Percentiles rank a stretch among this genome's conserved stretches.
phyloP scores from a whole-genome alignment of 805 yeast genomes.

The Saccharomycopsis guyanensis region DNA sequence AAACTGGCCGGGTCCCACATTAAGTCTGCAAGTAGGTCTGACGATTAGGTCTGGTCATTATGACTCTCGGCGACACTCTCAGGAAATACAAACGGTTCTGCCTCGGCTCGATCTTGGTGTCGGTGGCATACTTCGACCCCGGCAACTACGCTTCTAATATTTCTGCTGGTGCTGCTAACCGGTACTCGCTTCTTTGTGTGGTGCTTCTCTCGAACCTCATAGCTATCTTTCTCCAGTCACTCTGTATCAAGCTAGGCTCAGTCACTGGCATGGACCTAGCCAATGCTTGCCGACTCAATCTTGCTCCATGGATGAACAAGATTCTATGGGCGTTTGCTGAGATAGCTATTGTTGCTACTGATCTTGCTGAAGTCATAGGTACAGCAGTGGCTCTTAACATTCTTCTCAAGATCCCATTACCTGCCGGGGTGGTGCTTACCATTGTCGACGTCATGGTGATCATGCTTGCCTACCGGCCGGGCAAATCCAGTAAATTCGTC shows the following conservation, averaged over 20 bases:
- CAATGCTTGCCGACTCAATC: slow-evolving; percentile 66
- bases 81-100: slow-evolving; percentile 57
- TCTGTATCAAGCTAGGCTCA: slow-evolving; percentile 80
- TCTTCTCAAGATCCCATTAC: slow-evolving; percentile 62
- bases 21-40: too few species aligned
- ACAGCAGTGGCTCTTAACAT: slow-evolving; percentile 83
- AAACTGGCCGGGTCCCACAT: too few species aligned
- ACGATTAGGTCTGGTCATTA: too few species aligned
- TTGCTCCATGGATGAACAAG: slow-evolving; percentile 61
- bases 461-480: slow-evolving; percentile 70
- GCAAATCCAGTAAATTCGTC: slow-evolving; percentile 64
- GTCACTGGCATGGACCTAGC: slow-evolving; percentile 88
- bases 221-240: slow-evolving; percentile 75
- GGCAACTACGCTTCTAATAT: slow-evolving; percentile 91
- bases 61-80: neutral
- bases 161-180: slow-evolving; percentile 75
- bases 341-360: slow-evolving; percentile 84
- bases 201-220: slow-evolving; percentile 71
- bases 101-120: slow-evolving; percentile 84
- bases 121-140: slow-evolving; percentile 91
- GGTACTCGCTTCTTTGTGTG: slow-evolving; percentile 61
- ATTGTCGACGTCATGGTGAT: slow-evolving; percentile 75
- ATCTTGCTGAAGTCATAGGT: slow-evolving; percentile 90
- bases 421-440: slow-evolving; percentile 73
- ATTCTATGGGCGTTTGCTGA: slow-evolving; percentile 73